Base-by-base conservation (phyloP, 176 grass and related monocot species). In the Stipa capillata region DNA sequence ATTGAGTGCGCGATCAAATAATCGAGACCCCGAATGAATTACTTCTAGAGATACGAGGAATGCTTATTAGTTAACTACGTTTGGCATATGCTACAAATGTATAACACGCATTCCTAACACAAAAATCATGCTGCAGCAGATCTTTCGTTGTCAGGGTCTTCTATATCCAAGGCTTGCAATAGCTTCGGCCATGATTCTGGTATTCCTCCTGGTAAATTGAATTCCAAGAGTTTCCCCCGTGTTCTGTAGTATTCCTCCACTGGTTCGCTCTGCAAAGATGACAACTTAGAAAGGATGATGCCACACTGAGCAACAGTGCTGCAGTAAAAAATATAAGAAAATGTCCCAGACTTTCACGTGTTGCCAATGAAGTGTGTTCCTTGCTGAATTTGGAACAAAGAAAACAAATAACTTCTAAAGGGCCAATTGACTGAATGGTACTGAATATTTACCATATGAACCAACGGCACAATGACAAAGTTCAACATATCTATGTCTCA, bases 121-220 rank as follows among this genome's bases (percentile, higher is more conserved):
- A 29, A 63, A 50, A 48, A 74, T 84, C 59, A 99, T 39, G 90
- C 90, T 69, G 92, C 84, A 35, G 83, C 88, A 16, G 88, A 85
- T 87, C 75, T 82, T 65, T 91, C 80, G 18, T 91, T 86, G 8
- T 87, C 57, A 10, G 88, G 90, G 62, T 86, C 83, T 49, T 99
- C 88, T 57, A 99, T 44, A 79, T 93, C 84, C 68, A 99, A 84
- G 14, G 92, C 92, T 69, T 72, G 77, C 40, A 99, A 82, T 55
- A 99, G 80, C 86, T 99, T 99, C 3, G 92, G 92, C 92, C 96
- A 99, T 2, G 96, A 95, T 48, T 95, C 90, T 0, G 92, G 85
- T 39, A 95, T 93, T 24, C 96, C 96, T 44, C 96, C 96, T 1
- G 96, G 92, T 73, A 99, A 67, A 82, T 95, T 74, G 67, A 99